These are phyloP conservation scores for Medicago truncatula DNA, from an alignment of 306 rosid genomes.

Conservation along the genomic window DNA sequence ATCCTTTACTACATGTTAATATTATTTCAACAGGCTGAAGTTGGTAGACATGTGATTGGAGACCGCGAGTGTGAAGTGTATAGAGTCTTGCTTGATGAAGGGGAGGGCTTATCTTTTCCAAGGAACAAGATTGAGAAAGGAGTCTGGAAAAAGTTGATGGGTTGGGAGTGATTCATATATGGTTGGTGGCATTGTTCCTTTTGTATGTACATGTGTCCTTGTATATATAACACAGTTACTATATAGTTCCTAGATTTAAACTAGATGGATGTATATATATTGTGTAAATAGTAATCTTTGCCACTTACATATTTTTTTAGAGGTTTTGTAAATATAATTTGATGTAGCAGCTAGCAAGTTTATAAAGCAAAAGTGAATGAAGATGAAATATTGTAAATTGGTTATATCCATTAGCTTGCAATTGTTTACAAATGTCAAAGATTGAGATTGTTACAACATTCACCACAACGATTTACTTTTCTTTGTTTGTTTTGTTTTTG, in stretches of 20 bases:
- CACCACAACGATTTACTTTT: not conserved
- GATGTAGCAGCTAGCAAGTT: constrained; percentile 17
- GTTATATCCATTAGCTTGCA: not conserved
- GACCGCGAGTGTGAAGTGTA: constrained; percentile 94
- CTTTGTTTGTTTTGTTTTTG: not conserved
- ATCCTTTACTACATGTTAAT: not conserved
- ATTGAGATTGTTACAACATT: no score
- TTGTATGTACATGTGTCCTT: constrained; percentile 6
- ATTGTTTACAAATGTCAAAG: no score
- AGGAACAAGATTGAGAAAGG: constrained; percentile 69
- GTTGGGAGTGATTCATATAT: constrained; percentile 67
- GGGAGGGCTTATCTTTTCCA: constrained; percentile 58
- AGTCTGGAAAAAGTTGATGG: constrained; percentile 96
- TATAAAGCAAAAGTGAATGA: constrained; percentile 1
- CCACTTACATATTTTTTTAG: not conserved
- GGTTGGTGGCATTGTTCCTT: constrained; percentile 36
- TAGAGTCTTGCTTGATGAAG: constrained; percentile 90
- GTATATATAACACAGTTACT: constrained; percentile 40
- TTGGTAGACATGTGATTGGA: constrained; percentile 76
- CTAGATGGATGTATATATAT: not conserved
- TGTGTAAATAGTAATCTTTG: not conserved
- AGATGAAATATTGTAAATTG: not conserved
- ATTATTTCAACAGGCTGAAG: constrained; percentile 72
- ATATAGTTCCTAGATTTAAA: not conserved
- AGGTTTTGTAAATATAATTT: constrained; percentile 34